Percentiles rank a stretch among this genome's conserved stretches.
phyloP scores from a whole-genome alignment of 371 early-diverging fungal species.

The Mortierella sp. region DNA sequence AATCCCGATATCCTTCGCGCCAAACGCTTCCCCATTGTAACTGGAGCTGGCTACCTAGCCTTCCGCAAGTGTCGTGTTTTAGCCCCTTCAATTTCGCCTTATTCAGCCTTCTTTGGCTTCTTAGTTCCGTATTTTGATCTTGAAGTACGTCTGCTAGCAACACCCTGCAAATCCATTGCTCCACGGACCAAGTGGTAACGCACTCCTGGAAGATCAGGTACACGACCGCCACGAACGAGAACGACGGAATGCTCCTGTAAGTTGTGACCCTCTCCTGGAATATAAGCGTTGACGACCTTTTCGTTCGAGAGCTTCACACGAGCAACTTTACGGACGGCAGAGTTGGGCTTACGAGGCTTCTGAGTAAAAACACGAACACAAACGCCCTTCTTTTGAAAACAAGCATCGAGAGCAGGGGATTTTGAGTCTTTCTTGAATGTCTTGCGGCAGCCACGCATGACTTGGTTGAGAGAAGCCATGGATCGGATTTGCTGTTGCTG shows the following conservation, averaged over 20 bases:
- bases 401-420: conserved; percentile 90
- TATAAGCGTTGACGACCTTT: conserved; percentile 91
- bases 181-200: conserved; percentile 95
- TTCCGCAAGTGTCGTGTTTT: neutral
- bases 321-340: conserved; percentile 90
- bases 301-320: conserved; percentile 91
- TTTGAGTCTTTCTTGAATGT: conserved; percentile 72
- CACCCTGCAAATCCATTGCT: conserved; percentile 95
- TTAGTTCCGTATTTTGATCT: conserved; percentile 96
- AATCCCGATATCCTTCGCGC: neutral
- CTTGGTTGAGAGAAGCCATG: conserved; percentile 97
- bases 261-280: conserved; percentile 98
- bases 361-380: conserved; percentile 96
- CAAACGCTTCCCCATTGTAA: neutral
- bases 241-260: conserved; percentile 98
- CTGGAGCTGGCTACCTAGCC: neutral
- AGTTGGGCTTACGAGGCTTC: conserved; percentile 95
- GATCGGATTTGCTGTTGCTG: conserved; percentile 45
- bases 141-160: conserved; percentile 85
- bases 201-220: conserved; percentile 98
- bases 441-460: conserved; percentile 90
- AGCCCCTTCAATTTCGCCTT: neutral
- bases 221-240: conserved; percentile 93
- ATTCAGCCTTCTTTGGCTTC: conserved; percentile 72
- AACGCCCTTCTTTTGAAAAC: conserved; percentile 93